Evolutionary conservation across 305 asterid species (phyloP).

Genomic region (Fraxinus ornus): DNA sequence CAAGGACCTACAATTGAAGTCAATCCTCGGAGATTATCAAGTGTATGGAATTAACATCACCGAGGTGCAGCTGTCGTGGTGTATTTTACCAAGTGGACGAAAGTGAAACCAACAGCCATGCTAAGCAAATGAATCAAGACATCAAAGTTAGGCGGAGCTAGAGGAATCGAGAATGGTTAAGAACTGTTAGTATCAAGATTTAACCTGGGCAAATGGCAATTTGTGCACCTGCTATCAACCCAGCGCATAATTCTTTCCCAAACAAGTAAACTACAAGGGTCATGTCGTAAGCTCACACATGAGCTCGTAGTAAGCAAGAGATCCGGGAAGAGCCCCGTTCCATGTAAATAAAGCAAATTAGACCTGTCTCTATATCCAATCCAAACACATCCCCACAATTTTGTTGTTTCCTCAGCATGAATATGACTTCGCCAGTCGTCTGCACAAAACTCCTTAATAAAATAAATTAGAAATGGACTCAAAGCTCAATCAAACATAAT

Average conservation of each 20-base stretch:
- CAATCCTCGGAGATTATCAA: neutral
- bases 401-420: neutral
- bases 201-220: neutral
- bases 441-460: neutral
- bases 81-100: neutral
- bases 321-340: neutral
- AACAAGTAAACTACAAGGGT: neutral
- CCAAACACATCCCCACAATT: neutral
- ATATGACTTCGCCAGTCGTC: neutral
- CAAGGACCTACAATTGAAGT: neutral
- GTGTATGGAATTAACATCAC: neutral
- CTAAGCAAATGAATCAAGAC: neutral
- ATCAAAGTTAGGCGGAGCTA: neutral
- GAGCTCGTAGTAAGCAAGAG: neutral
- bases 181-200: neutral
- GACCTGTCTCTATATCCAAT: neutral
- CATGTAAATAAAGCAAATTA: neutral
- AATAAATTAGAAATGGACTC: neutral
- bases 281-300: neutral
- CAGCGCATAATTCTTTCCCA: neutral
- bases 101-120: neutral
- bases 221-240: neutral
- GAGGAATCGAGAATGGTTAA: neutral
- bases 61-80: neutral
- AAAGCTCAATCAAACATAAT: neutral